phyloP scores from a whole-genome alignment of 768 basidiomycete species.

The Lactarius vividus region DNA sequence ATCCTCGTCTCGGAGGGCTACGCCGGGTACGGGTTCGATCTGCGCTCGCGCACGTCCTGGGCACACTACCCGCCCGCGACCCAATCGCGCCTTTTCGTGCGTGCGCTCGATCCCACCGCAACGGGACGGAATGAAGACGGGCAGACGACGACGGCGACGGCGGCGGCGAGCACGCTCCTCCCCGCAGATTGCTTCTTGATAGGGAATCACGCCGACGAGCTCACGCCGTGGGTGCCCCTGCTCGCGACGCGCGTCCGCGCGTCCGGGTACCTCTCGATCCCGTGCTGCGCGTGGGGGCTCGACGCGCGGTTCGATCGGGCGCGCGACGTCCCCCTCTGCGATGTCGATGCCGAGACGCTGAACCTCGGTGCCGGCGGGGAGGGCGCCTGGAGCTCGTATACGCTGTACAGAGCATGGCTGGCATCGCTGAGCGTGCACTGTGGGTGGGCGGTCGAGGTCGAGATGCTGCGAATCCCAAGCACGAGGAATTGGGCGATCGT shows the following conservation, averaged over 20 bases:
- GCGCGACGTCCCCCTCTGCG: conserved; percentile 32
- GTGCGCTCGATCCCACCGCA: conserved; percentile 64
- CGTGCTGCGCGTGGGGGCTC: conserved; percentile 88
- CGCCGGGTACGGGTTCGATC: conserved; percentile 76
- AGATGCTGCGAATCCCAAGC: conserved; percentile 85
- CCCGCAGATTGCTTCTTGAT: conserved; percentile 68
- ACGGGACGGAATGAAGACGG: no score
- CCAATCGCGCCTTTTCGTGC: conserved; percentile 56
- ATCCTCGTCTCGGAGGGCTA: conserved; percentile 86
- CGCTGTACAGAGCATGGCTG: conserved; percentile 84
- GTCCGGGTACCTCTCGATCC: conserved; percentile 77
- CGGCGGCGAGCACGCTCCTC: conserved; percentile 36
- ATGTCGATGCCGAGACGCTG: conserved; percentile 39
- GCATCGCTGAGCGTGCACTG: conserved; percentile 66
- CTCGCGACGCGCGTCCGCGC: conserved; percentile 60
- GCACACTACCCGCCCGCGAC: conserved; percentile 65
- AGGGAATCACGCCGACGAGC: conserved; percentile 94
- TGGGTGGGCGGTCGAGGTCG: conserved; percentile 87
- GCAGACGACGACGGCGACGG: no score
- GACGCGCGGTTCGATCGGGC: conserved; percentile 62
- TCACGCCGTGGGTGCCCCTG: conserved; percentile 93
- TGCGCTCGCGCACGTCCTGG: conserved; percentile 87
- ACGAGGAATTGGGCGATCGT: conserved; percentile 92
- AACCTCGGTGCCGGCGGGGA: conserved; percentile 59
- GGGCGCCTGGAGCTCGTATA: conserved; percentile 65